Percentiles rank a stretch among this genome's conserved stretches.
Conservation (phyloP, 306 rosid genomes). For the Dryas alaskensis region DNA sequence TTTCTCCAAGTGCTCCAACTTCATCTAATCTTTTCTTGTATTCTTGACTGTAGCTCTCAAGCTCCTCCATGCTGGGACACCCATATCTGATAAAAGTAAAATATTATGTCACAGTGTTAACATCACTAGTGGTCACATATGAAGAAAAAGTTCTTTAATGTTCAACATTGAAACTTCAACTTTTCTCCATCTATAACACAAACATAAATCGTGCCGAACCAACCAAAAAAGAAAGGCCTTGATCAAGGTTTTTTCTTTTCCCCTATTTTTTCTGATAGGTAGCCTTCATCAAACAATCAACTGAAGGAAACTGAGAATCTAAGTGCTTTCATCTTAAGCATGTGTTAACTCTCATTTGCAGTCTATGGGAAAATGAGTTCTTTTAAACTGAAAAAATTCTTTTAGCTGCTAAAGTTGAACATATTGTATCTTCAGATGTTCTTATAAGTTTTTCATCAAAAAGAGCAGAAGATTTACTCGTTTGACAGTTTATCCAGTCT, state of each 20-base stretch:
- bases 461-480: constrained; percentile 49
- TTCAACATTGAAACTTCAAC: neutral
- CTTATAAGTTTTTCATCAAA: constrained; percentile 8
- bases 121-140: neutral
- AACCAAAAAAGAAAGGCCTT: neutral
- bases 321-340: neutral
- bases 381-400: neutral
- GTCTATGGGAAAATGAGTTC: neutral
- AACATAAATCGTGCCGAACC: neutral
- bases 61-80: constrained; percentile 83
- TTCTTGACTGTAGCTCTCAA: constrained; percentile 64
- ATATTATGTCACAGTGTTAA: constrained; percentile 9
- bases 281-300: neutral
- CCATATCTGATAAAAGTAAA: constrained; percentile 57
- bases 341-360: neutral
- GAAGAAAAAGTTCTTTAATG: neutral
- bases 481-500: constrained; percentile 78
- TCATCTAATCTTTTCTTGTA: constrained; percentile 76
- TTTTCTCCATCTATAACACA: neutral
- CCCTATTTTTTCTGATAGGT: neutral
- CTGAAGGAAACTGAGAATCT: neutral
- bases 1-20: constrained; percentile 72
- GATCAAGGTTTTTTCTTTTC: neutral
- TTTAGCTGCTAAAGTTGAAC: neutral
- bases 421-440: neutral